These are phyloP conservation scores for Lanmaoa rubissima DNA, from an alignment of 768 basidiomycete species.

Conservation along the genomic window DNA sequence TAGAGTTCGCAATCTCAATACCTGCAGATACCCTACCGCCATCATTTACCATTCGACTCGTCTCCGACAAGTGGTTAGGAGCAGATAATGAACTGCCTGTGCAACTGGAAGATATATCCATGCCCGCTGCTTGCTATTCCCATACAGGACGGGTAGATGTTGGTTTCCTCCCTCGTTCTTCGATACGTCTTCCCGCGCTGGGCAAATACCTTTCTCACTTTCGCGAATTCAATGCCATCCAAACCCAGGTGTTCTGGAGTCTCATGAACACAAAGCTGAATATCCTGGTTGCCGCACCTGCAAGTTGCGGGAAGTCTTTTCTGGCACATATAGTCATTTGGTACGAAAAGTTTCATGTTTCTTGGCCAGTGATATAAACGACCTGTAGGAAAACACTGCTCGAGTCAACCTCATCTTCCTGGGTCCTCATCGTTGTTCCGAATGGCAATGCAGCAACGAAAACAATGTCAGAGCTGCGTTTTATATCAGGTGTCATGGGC, in stretches of 20 bases:
- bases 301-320: conserved; percentile 77
- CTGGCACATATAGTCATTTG: conserved; percentile 69
- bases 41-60: conserved; percentile 69
- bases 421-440: conserved; percentile 65
- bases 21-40: conserved; percentile 55
- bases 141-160: conserved; percentile 68
- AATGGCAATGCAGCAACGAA: conserved; percentile 56
- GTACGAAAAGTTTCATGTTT: conserved; percentile 43
- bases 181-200: conserved; percentile 45
- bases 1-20: conserved; percentile 82
- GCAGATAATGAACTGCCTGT: conserved; percentile 75
- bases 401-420: conserved; percentile 41
- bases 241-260: conserved; percentile 89
- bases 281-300: conserved; percentile 73
- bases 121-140: conserved; percentile 62
- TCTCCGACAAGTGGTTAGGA: conserved; percentile 93
- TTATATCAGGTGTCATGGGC: conserved; percentile 35
- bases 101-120: conserved; percentile 63
- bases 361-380: conserved; percentile 12
- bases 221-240: conserved; percentile 74
- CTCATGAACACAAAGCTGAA: conserved; percentile 65
- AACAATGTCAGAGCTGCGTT: conserved; percentile 50
- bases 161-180: conserved; percentile 65
- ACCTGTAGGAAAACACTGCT: conserved; percentile 53
- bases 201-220: conserved; percentile 45